Base-by-base conservation (phyloP, 768 basidiomycete species). In the Suillus brevipes region DNA sequence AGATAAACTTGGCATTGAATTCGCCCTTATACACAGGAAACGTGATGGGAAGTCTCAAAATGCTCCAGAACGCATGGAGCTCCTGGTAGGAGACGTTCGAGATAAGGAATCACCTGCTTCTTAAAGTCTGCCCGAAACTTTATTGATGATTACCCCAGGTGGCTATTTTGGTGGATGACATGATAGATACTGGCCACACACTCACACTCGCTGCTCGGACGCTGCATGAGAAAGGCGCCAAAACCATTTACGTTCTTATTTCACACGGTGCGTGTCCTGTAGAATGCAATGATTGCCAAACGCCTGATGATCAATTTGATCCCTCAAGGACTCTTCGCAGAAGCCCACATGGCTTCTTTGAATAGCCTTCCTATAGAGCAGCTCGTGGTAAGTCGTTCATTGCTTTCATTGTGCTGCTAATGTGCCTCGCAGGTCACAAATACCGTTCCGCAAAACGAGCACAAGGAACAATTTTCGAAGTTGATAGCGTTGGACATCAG, bases 171-270 rank as follows among this genome's bases (percentile, higher is more conserved):
- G 94, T 99, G 40, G 97, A 99, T 75, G 97, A 99, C 74, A 99
- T 99, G 97, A 91, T 97, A 72, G 97, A 99, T 75, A 94, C 94
- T 6, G 97, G 96, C 14, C 85, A 82, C 43, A 99, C 97, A n/a
- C 83, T 99, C 36, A 82, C 87, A 16, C 80, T 97, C 16, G 97
- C 97, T 13, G 88, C 88, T 8, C 86, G 87, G 53, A 92, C 94
- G n/a, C 82, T 99, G 55, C 82, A 89, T 58, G 95, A 97, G 71
- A 91, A 90, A 65, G 97, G 97, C 25, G 97, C 95, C 6, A 90
- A 85, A 72, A 84, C 88, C 23, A 88, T 97, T 5, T 88, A 95
- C 74, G 95, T 92, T 2, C 77, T 99, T 45, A 90, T 97, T 63
- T 96, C 95, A 53, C 97, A 99, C 81, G 95, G 97, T 93, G 58